Evolutionary conservation across 371 early-diverging fungal species (phyloP).

Genomic region (Mucor indicus): DNA sequence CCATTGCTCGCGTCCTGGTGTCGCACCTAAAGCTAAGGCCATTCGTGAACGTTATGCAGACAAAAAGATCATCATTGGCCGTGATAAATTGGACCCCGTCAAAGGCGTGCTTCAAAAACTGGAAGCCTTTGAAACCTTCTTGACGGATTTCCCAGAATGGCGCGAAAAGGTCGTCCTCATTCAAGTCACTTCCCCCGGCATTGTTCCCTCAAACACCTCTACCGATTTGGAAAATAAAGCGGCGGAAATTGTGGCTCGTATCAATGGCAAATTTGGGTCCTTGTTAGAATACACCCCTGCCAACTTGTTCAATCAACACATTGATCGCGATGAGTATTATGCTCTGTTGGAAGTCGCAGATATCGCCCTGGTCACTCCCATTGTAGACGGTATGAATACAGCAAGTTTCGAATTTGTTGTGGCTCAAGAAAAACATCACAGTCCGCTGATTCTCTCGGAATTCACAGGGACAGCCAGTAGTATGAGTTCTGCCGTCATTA

Average conservation of each 20-base stretch:
- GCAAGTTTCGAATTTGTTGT: slow-evolving; percentile 97
- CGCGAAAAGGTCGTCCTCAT: slow-evolving; percentile 86
- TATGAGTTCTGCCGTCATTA: slow-evolving; percentile 81
- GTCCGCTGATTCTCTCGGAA: slow-evolving; percentile 93
- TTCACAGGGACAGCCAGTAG: slow-evolving; percentile 96
- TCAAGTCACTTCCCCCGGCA: slow-evolving; percentile 70
- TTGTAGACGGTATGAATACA: slow-evolving; percentile 99
- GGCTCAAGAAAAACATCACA: slow-evolving; percentile 90
- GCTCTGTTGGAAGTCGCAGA: slow-evolving; percentile 96
- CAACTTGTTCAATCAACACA: slow-evolving; percentile 92
- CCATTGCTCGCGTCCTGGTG: slow-evolving; percentile 46
- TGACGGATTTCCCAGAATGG: slow-evolving; percentile 88
- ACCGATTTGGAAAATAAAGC: slow-evolving; percentile 79
- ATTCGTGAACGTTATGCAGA: slow-evolving; percentile 86
- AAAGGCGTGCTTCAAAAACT: slow-evolving; percentile 98
- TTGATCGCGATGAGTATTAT: slow-evolving; percentile 93
- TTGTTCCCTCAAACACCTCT: slow-evolving; percentile 50
- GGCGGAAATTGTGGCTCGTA: slow-evolving; percentile 84
- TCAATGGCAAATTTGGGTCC: slow-evolving; percentile 92
- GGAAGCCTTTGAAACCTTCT: slow-evolving; percentile 90
- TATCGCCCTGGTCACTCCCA: slow-evolving; percentile 90
- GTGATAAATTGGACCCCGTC: slow-evolving; percentile 98
- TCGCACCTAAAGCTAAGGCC: slow-evolving; percentile 70
- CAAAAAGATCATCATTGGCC: slow-evolving; percentile 95
- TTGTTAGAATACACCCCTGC: slow-evolving; percentile 93